Percentiles rank a stretch among this genome's conserved stretches.
Conservation (phyloP, 306 rosid genomes). For the Morella rubra region DNA sequence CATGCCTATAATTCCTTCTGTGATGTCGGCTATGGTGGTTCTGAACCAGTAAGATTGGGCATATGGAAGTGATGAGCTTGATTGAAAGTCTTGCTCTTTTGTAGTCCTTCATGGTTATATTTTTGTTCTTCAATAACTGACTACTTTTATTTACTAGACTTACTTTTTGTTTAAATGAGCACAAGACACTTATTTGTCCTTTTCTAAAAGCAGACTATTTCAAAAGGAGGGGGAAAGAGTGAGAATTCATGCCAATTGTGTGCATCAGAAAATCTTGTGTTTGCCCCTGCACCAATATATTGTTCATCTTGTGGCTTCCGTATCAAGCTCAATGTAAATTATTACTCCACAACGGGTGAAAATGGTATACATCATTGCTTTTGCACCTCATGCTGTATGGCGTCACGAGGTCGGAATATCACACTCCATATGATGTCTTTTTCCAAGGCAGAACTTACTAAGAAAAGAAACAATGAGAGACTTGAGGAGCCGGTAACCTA, state of each 20-base stretch:
- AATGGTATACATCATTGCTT: conserved; percentile 92
- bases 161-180: too few species aligned
- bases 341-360: conserved; percentile 76
- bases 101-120: too few species aligned
- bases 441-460: conserved; percentile 77
- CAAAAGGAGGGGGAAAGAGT: conserved; percentile 48
- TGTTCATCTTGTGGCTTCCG: conserved; percentile 93
- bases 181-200: too few species aligned
- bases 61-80: too few species aligned
- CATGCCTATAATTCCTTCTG: too few species aligned
- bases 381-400: conserved; percentile 92
- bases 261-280: conserved; percentile 95
- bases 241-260: conserved; percentile 98
- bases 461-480: conserved; percentile 99
- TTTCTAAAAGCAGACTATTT: too few species aligned
- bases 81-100: too few species aligned
- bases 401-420: conserved; percentile 55
- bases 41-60: too few species aligned
- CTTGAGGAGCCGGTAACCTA: conserved; percentile 85
- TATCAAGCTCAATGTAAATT: conserved; percentile 87
- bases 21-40: too few species aligned
- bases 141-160: too few species aligned
- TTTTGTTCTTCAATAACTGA: too few species aligned
- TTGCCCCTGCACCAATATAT: conserved; percentile 96
- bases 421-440: conserved; percentile 84